phyloP scores from a whole-genome alignment of 768 basidiomycete genomes.

The Xanthoconium purpureum region DNA sequence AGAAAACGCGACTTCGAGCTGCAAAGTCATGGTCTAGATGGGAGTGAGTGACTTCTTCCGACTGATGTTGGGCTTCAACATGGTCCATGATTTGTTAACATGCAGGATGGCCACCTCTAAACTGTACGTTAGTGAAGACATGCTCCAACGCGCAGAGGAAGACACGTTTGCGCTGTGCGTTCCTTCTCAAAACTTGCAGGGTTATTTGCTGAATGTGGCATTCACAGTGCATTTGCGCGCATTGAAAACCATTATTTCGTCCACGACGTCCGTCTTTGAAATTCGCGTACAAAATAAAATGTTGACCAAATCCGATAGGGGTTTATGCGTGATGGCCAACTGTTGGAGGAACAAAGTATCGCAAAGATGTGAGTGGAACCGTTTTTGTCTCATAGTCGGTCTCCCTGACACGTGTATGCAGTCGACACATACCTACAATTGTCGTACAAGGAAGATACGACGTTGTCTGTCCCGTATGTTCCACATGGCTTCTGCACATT shows the following conservation, averaged over 20 bases:
- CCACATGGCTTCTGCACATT: not conserved
- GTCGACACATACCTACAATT: slow-evolving; percentile 82
- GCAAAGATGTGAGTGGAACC: slow-evolving; percentile 70
- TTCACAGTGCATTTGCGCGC: slow-evolving; percentile 70
- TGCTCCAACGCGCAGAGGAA: slow-evolving; percentile 64
- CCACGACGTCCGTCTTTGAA: slow-evolving; percentile 52
- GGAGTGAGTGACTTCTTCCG: slow-evolving; percentile 60
- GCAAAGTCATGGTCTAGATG: slow-evolving; percentile 88
- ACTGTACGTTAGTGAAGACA: slow-evolving; percentile 63
- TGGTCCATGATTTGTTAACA: not conserved
- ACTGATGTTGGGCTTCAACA: not conserved
- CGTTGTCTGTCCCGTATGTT: slow-evolving; percentile 75
- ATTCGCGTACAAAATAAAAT: not conserved
- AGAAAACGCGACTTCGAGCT: slow-evolving; percentile 58
- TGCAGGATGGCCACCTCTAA: slow-evolving; percentile 80
- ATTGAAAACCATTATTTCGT: slow-evolving; percentile 93
- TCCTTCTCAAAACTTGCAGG: slow-evolving; percentile 1
- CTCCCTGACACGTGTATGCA: slow-evolving; percentile 29
- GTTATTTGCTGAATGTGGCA: slow-evolving; percentile 1
- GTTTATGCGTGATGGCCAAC: slow-evolving; percentile 85
- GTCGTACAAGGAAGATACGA: slow-evolving; percentile 89
- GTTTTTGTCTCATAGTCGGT: not conserved
- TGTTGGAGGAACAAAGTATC: slow-evolving; percentile 78
- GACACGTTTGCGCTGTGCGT: slow-evolving; percentile 75
- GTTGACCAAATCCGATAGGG: slow-evolving; percentile 43